Evolutionary conservation across 176 grass and related monocot species (phyloP).

Genomic region (Tillandsia leiboldiana): DNA sequence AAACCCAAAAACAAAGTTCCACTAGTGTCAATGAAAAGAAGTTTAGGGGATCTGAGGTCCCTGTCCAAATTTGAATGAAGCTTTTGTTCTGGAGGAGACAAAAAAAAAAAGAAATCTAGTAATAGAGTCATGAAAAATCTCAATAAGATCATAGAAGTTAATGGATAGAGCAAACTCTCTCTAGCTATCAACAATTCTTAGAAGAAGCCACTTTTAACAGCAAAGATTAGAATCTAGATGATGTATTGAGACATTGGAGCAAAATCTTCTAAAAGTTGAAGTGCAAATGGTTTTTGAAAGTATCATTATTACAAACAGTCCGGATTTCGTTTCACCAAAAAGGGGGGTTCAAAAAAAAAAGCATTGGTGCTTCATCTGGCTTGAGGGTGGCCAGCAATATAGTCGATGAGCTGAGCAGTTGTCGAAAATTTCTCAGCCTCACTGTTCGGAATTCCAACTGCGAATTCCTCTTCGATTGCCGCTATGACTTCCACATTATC

Average conservation of each 20-base stretch:
- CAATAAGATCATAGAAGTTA: too few species aligned
- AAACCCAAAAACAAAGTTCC: too few species aligned
- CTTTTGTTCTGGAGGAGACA: too few species aligned
- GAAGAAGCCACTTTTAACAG: too few species aligned
- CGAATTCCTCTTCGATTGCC: conserved; percentile 8
- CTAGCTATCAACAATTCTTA: too few species aligned
- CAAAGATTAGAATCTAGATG: not conserved
- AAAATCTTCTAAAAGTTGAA: not conserved
- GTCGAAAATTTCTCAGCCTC: conserved; percentile 1
- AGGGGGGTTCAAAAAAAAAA: not conserved
- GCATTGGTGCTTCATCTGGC: not conserved
- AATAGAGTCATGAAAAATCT: too few species aligned
- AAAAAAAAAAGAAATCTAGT: too few species aligned
- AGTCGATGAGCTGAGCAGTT: conserved; percentile 2
- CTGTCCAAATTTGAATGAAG: too few species aligned
- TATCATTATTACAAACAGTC: conserved; percentile 1
- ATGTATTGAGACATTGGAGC: not conserved
- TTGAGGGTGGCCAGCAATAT: conserved; percentile 6
- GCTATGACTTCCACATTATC: conserved; percentile 3
- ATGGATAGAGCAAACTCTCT: too few species aligned
- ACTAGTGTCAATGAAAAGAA: too few species aligned
- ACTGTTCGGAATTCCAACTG: not conserved
- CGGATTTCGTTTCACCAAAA: not conserved
- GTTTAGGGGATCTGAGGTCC: too few species aligned
- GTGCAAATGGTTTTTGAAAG: not conserved